Base-by-base conservation (phyloP, 2,329 filamentous ascomycete species). In the Paecilomyces dactylethromorphus region DNA sequence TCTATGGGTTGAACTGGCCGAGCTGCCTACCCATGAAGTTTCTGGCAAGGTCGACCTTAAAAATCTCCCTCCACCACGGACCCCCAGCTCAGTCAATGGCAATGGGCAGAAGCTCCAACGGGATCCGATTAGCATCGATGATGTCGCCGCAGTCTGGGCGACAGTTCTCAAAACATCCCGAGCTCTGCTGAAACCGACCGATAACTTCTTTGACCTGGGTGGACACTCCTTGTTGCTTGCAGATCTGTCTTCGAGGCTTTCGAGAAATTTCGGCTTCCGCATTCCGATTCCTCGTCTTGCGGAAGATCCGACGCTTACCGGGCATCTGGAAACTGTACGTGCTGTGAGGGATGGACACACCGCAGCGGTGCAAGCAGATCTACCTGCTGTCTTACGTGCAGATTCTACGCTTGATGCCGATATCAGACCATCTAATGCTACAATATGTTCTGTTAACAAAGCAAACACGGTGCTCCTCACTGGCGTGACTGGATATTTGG, bases 191-290 rank as follows among this genome's bases (percentile, higher is more conserved):
- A 88, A 87, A 56, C 68, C 82, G 1, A 86, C 90, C 61, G 87
- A 91, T 70, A 88, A 87, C 70, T 93, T 93, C 73, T 93, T 92
- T 69, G 90, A 92, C 60, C 78, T 93, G 1, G 90, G 90, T 35
- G 90, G 90, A 0, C 90, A 93, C 72, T 92, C 89, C 0, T 76
- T 93, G 56, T 85, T 86, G 1, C 82, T 93, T n/a, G 90, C 90
- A 0, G 87, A 91, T 60, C 80, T 93, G 26, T 85, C 89, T n/a
- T 86, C 85, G 26, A 84, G 85, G 33, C 71, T 92, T 13, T 86
- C 87, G 0, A 84, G 84, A 59, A 82, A 82, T 0, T 91, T 91
- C 66, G 89, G 88, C 3, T 89, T 92, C 69, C 83, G 86, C 0
- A 83, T 93, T 1, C 87, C 89, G 2, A 81, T 92, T 18, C 84